Evolutionary conservation across 805 yeast species (phyloP).

Genomic region (Zygosaccharomyces pseudorouxii): DNA sequence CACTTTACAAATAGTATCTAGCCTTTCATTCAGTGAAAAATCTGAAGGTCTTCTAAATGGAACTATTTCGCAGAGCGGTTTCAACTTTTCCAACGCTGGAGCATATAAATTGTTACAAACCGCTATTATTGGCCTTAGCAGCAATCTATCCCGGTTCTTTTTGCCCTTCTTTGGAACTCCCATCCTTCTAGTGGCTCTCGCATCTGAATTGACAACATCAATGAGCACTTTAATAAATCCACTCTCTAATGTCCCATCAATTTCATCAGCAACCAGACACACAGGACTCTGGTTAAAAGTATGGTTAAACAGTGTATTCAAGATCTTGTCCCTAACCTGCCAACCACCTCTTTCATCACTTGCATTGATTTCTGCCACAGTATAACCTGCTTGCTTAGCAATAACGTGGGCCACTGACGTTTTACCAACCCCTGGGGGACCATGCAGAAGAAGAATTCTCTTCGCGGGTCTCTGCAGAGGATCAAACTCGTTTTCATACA

Average conservation of each 20-base stretch:
- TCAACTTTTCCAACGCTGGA: conserved; percentile 65
- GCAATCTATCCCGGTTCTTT: conserved; percentile 36
- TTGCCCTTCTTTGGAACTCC: conserved; percentile 14
- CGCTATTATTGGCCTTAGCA: conserved; percentile 83
- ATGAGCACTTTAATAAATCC: conserved; percentile 55
- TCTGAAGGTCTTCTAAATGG: conserved; percentile 57
- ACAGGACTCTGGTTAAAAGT: conserved; percentile 70
- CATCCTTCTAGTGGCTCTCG: conserved; percentile 42
- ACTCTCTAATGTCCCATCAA: conserved; percentile 72
- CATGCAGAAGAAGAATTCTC: conserved; percentile 71
- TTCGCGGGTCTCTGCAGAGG: conserved; percentile 54
- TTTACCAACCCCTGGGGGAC: conserved; percentile 93
- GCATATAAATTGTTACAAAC: conserved; percentile 86
- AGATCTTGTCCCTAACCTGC: conserved; percentile 49
- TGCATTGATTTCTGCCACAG: conserved; percentile 81
- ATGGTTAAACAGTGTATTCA: conserved; percentile 59
- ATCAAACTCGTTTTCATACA: conserved; percentile 34
- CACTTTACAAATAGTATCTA: conserved; percentile 46
- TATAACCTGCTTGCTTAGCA: conserved; percentile 77
- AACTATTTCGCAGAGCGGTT: conserved; percentile 69
- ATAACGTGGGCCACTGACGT: conserved; percentile 83
- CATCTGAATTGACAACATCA: conserved; percentile 59
- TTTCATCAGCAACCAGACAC: conserved; percentile 82
- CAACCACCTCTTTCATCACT: conserved; percentile 67
- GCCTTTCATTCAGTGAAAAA: conserved; percentile 42